Percentiles rank a stretch among this genome's conserved stretches.
Evolutionary conservation across 2,329 filamentous ascomycete genomes (phyloP).

Genomic region (Colletotrichum chlorophyti): DNA sequence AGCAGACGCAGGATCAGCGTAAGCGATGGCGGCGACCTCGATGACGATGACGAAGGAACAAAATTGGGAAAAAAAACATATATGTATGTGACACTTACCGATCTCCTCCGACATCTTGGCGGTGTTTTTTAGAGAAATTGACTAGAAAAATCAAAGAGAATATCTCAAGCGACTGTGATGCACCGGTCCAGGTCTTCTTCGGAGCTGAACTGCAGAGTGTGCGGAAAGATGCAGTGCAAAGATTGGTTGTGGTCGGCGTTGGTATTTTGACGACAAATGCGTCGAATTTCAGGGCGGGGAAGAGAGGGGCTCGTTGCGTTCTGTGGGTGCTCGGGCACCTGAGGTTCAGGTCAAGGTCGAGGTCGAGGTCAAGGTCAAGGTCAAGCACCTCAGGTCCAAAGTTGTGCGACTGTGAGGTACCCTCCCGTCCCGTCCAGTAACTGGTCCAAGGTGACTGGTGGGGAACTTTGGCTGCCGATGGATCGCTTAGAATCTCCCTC

Average conservation of each 20-base stretch:
- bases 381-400: conserved; percentile 9
- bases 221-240: conserved; percentile 27
- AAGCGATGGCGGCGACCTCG: no score
- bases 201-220: conserved; percentile 15
- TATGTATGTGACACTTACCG: no score
- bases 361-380: conserved; percentile 16
- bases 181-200: conserved; percentile 26
- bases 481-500: conserved; percentile 15
- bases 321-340: conserved; percentile 30
- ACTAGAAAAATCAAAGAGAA: conserved; percentile 10
- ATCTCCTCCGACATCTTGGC: conserved; percentile 54
- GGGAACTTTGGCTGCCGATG: no score
- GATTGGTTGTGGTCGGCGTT: conserved; percentile 20
- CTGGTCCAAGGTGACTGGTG: no score
- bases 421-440: no score
- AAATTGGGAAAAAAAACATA: neutral
- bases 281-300: conserved; percentile 32
- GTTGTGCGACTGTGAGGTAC: no score
- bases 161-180: conserved; percentile 25
- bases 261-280: conserved; percentile 31
- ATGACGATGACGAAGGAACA: no score
- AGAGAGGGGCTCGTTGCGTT: conserved; percentile 24
- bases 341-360: no score
- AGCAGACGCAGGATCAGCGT: neutral
- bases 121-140: conserved; percentile 23